Evolutionary conservation across 2,329 filamentous ascomycete genomes (phyloP), one percentile per base, ranked within the genome.

Genomic region (Aspergillus sojae): DNA sequence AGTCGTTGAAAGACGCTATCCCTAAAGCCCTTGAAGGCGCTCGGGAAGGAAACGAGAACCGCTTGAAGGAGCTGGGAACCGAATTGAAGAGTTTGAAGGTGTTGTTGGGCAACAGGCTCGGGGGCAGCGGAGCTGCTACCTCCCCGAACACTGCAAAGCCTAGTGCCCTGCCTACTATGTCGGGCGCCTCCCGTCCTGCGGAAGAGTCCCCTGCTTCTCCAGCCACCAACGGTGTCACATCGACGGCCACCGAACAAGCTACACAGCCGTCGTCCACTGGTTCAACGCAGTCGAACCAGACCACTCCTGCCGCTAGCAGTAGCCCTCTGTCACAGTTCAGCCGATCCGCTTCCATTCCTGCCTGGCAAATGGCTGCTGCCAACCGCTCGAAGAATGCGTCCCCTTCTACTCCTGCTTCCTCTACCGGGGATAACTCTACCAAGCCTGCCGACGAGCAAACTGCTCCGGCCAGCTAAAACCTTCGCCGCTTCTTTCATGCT

Each of bases 61-160:
- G 93, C 56, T 82, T 99, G 63, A 91, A 89, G 77, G 95, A 98
- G 71, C 87, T 99, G 68, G 91, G 92, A 69, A 86, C 85, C 7
- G 95, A 99, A 79, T 84, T 99, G 71, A 93, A 91, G 82, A 97
- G 94, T 76, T 82, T 99, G 72, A 98, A 97, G 85, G 91, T 92
- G 2, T 83, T 99, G 59, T 88, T 99, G 57, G 84, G 84, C 39
- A 90, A 89, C 76, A 81, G 88, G 50, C 83, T 90, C 52, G 80
- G 81, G 66, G 75, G 72, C 62, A 68, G 72, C 61, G 69, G 73
- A 41, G 72, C 71, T 60, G 64, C 74, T 61, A 67, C 70, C 62
- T 60, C 75, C 57, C 75, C 79, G 52, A 67, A 70, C 12, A 65
- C 75, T 54, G 73, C 74, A 39, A 72, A 75, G 28, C 70, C 74